Conservation (phyloP, 176 grass and related monocot species). For the Pontederia paniculata region DNA sequence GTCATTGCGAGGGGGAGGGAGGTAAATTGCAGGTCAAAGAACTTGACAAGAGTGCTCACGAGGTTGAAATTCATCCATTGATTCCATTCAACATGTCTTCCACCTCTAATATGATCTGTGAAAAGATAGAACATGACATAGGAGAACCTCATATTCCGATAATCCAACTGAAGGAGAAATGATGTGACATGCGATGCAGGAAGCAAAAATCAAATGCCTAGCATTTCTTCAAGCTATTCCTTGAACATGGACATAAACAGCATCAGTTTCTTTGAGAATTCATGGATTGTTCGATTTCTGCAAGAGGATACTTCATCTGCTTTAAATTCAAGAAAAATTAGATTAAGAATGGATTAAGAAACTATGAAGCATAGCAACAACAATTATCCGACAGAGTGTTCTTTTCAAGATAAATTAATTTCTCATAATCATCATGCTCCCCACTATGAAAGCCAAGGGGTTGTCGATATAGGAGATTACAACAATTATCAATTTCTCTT, state of each 20-base stretch:
- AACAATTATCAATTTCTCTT: background rate
- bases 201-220: conserved; percentile 26
- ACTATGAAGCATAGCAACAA: conserved; percentile 18
- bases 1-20: conserved; percentile 20
- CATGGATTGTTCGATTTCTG: conserved; percentile 76
- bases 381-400: conserved; percentile 14
- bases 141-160: background rate
- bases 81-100: conserved; percentile 12
- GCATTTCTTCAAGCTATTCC: conserved; percentile 34
- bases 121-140: background rate
- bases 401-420: conserved; percentile 14
- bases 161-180: conserved; percentile 27
- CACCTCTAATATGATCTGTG: background rate
- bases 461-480: background rate
- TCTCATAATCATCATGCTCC: background rate
- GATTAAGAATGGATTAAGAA: conserved; percentile 31
- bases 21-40: conserved; percentile 21
- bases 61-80: conserved; percentile 22
- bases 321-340: conserved; percentile 31
- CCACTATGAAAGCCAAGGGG: background rate
- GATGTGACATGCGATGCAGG: conserved; percentile 23
- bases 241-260: conserved; percentile 11
- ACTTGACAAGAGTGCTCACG: conserved; percentile 5
- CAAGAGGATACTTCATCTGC: conserved; percentile 30
- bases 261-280: conserved; percentile 34